Conservation (phyloP, 2,329 filamentous ascomycete genomes). For the Daldinia eschscholtzii region DNA sequence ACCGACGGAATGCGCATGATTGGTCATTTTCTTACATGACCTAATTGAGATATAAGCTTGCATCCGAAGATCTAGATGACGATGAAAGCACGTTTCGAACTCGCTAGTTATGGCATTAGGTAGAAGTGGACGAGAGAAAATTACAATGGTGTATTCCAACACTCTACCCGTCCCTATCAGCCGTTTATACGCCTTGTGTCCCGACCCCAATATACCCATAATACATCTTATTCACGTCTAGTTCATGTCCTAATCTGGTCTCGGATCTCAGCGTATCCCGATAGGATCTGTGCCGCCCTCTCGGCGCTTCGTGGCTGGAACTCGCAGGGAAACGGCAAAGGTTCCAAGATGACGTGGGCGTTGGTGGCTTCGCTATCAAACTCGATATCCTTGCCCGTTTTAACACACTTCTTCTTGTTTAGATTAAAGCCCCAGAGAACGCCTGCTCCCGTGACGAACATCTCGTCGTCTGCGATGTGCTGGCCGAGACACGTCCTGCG, state of each 20-base stretch:
- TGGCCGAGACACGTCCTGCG: constrained; percentile 73
- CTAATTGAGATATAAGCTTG: neutral
- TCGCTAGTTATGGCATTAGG: neutral
- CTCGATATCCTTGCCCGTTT: constrained; percentile 58
- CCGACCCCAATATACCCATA: neutral
- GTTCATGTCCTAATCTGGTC: constrained; percentile 44
- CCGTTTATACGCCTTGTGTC: neutral
- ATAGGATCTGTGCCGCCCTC: constrained; percentile 55
- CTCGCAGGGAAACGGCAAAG: constrained; percentile 60
- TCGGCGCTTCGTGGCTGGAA: constrained; percentile 58
- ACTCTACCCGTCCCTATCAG: neutral
- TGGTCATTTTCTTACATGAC: neutral
- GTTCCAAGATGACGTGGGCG: constrained; percentile 66
- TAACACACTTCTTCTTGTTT: constrained; percentile 55
- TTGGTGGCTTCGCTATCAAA: constrained; percentile 65
- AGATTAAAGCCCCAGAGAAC: constrained; percentile 65
- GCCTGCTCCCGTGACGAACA: constrained; percentile 63
- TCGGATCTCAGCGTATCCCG: constrained; percentile 54
- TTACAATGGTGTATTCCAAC: neutral
- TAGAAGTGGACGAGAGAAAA: neutral
- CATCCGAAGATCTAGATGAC: neutral
- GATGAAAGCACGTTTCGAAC: neutral
- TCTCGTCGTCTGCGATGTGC: constrained; percentile 71
- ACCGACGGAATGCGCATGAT: neutral
- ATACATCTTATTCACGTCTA: neutral